phyloP scores from a whole-genome alignment of 345 rosid genomes.

The Pistacia atlantica region DNA sequence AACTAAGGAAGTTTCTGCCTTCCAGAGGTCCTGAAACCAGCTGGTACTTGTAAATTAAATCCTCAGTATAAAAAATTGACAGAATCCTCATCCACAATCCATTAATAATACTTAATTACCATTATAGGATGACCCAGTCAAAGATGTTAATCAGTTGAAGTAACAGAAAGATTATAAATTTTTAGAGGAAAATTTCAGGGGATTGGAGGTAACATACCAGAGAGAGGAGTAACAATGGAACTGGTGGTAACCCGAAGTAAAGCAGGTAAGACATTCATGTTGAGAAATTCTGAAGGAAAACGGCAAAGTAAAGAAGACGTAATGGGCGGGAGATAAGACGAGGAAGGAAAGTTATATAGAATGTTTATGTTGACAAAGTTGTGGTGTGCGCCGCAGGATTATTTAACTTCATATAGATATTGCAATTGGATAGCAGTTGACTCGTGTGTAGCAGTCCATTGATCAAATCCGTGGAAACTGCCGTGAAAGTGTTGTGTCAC shows the following conservation, averaged over 20 bases:
- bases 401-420: neutral
- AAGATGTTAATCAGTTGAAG: too few species aligned
- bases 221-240: neutral
- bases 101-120: too few species aligned
- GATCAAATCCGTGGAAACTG: conserved; percentile 10
- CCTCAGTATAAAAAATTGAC: too few species aligned
- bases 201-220: neutral
- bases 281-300: neutral
- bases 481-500: conserved; percentile 1
- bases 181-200: too few species aligned
- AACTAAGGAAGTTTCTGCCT: too few species aligned
- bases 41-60: too few species aligned
- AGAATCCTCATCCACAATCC: too few species aligned
- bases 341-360: neutral
- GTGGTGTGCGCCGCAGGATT: neutral
- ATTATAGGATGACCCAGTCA: too few species aligned
- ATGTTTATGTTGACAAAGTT: too few species aligned
- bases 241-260: neutral
- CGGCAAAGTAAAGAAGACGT: neutral
- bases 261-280: conserved; percentile 1
- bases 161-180: too few species aligned
- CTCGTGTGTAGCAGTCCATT: neutral
- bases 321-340: neutral
- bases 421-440: neutral
- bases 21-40: too few species aligned